A percentile compares a stretch with the other conserved stretches of the same genome.
These are phyloP conservation scores for Nosema bombycis DNA, from an alignment of 371 early-diverging fungal species.

Conservation along the genomic window DNA sequence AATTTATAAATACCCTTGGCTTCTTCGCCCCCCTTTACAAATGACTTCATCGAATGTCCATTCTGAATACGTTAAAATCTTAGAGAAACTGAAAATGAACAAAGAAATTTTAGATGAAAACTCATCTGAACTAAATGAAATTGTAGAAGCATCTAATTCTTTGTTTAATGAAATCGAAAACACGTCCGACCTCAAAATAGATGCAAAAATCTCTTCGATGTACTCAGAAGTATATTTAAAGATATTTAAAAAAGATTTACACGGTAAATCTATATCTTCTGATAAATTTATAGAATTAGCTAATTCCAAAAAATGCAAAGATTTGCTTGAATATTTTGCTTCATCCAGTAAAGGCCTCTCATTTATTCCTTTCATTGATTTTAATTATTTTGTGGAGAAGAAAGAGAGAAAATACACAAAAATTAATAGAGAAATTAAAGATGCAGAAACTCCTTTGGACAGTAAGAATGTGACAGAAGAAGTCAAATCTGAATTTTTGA, in stretches of 20 bases:
- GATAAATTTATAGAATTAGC: slow-evolving; percentile 26
- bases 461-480: slow-evolving; percentile 26
- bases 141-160: slow-evolving; percentile 47
- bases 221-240: slow-evolving; percentile 31
- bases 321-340: background rate
- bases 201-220: slow-evolving; percentile 53
- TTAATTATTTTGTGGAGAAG: background rate
- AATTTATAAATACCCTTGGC: too few relatives aligned
- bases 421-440: slow-evolving; percentile 23
- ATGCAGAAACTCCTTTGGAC: slow-evolving; percentile 6
- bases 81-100: slow-evolving; percentile 39
- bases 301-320: slow-evolving; percentile 2
- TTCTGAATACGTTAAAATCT: slow-evolving; percentile 49
- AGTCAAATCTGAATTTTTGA: slow-evolving; percentile 29
- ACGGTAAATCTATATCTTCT: slow-evolving; percentile 15
- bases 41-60: slow-evolving; percentile 8
- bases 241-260: slow-evolving; percentile 41
- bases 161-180: slow-evolving; percentile 47
- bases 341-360: background rate
- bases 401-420: slow-evolving; percentile 16
- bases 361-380: slow-evolving; percentile 12
- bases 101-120: slow-evolving; percentile 48
- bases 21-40: background rate
- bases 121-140: slow-evolving; percentile 19
- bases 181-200: slow-evolving; percentile 53